Percentiles rank a stretch among this genome's conserved stretches.
These are phyloP conservation scores for Lolium rigidum DNA, from an alignment of 176 grass and related monocot species.

Conservation along the genomic window DNA sequence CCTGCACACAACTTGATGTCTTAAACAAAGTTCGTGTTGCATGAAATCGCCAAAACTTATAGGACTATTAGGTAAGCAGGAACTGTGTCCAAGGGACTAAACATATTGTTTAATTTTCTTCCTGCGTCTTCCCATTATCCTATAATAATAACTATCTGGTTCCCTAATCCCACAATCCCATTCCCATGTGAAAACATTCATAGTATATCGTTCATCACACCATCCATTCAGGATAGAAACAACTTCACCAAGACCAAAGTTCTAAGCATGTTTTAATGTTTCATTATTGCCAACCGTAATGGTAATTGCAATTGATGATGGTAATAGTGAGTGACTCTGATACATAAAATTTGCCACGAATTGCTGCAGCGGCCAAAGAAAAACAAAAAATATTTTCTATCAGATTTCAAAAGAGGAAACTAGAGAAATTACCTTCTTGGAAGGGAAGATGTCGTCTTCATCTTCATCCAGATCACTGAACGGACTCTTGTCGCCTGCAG, in stretches of 20 bases:
- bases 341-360: neutral
- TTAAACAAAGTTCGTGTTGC: neutral
- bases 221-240: neutral
- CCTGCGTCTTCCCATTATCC: neutral
- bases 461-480: slow-evolving; percentile 90
- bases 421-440: slow-evolving; percentile 66
- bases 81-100: neutral
- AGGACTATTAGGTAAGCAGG: neutral
- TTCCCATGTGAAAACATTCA: neutral
- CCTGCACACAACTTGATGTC: slow-evolving; percentile 48
- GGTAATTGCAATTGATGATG: neutral
- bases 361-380: neutral
- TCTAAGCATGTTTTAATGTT: neutral
- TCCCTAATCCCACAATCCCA: neutral
- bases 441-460: slow-evolving; percentile 76
- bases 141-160: neutral
- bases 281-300: slow-evolving; percentile 18
- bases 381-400: neutral
- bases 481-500: slow-evolving; percentile 71
- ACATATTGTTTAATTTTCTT: neutral
- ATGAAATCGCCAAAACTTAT: neutral
- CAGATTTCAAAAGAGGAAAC: neutral
- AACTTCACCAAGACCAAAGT: neutral
- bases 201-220: neutral
- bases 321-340: neutral